phyloP scores from a whole-genome alignment of 2,329 filamentous ascomycete genomes.

The Coniella lustricola region DNA sequence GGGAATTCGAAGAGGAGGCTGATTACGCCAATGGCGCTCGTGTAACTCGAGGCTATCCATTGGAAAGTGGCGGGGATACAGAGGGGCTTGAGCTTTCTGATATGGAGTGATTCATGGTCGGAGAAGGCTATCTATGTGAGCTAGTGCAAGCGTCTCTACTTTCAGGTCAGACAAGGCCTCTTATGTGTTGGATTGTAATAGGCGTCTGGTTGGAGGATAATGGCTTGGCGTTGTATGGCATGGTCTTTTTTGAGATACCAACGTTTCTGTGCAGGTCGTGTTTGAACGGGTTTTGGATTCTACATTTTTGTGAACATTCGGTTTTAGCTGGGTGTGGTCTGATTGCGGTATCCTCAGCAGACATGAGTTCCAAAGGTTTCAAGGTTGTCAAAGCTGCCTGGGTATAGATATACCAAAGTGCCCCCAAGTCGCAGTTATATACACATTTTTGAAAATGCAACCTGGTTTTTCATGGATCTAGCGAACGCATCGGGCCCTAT shows the following conservation, averaged over 20 bases:
- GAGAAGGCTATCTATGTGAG: not conserved
- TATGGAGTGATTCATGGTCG: slow-evolving; percentile 18
- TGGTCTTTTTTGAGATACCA: not conserved
- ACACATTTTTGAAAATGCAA: too few species aligned
- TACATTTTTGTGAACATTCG: too few species aligned
- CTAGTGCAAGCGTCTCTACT: not conserved
- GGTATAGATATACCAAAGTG: too few species aligned
- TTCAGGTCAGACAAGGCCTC: not conserved
- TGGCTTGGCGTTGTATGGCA: not conserved
- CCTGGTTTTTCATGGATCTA: too few species aligned
- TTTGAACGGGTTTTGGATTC: too few species aligned
- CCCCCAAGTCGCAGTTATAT: too few species aligned
- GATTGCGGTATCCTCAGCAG: too few species aligned
- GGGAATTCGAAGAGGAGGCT: slow-evolving; percentile 56
- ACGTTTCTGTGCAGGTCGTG: too few species aligned
- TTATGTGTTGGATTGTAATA: not conserved
- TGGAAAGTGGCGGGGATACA: slow-evolving; percentile 15
- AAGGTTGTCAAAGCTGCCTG: too few species aligned
- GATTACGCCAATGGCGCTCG: slow-evolving; percentile 32
- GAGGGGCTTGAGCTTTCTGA: slow-evolving; percentile 23
- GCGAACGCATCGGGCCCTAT: too few species aligned
- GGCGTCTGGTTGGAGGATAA: not conserved
- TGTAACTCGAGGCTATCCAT: not conserved
- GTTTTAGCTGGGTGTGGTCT: too few species aligned
- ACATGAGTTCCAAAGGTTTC: too few species aligned